These are phyloP conservation scores for Albizia julibrissin DNA, from an alignment of 306 rosid genomes.

Conservation along the genomic window DNA sequence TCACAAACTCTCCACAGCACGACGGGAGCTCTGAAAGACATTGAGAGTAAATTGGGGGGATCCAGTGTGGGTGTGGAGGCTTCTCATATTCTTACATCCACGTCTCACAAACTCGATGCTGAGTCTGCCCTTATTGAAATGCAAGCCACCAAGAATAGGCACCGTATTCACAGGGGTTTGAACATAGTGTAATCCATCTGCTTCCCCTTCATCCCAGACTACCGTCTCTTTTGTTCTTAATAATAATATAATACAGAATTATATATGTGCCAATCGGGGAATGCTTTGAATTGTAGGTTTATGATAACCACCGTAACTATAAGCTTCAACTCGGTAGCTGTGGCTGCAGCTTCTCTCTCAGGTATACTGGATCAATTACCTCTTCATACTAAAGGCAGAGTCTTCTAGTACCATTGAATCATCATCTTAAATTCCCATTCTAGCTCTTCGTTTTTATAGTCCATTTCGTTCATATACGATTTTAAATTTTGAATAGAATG, in stretches of 20 bases:
- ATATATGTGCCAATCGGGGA: neutral
- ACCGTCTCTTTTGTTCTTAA: too few species aligned
- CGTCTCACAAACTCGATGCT: slow-evolving; percentile 43
- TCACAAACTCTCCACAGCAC: slow-evolving; percentile 58
- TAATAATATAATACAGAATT: too few species aligned
- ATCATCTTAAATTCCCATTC: neutral
- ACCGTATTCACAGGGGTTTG: slow-evolving; percentile 48
- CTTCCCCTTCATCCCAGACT: neutral
- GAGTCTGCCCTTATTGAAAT: slow-evolving; percentile 48
- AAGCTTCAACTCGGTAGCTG: slow-evolving; percentile 52
- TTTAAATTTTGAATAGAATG: too few species aligned
- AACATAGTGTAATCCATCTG: slow-evolving; percentile 46
- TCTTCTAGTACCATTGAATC: neutral
- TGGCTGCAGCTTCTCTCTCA: slow-evolving; percentile 51
- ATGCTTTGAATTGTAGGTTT: slow-evolving; percentile 56
- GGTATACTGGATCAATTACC: slow-evolving; percentile 40
- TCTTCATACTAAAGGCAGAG: neutral
- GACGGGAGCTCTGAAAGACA: slow-evolving; percentile 50
- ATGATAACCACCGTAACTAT: slow-evolving; percentile 46
- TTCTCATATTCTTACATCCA: slow-evolving; percentile 44
- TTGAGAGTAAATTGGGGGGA: slow-evolving; percentile 36
- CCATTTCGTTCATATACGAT: neutral
- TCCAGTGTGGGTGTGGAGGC: slow-evolving; percentile 27
- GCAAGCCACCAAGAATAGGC: slow-evolving; percentile 50
- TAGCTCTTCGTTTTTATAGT: too few species aligned